Base-by-base conservation (phyloP, 2,329 filamentous ascomycete genomes). In the Aspergillus pseudoterreus region DNA sequence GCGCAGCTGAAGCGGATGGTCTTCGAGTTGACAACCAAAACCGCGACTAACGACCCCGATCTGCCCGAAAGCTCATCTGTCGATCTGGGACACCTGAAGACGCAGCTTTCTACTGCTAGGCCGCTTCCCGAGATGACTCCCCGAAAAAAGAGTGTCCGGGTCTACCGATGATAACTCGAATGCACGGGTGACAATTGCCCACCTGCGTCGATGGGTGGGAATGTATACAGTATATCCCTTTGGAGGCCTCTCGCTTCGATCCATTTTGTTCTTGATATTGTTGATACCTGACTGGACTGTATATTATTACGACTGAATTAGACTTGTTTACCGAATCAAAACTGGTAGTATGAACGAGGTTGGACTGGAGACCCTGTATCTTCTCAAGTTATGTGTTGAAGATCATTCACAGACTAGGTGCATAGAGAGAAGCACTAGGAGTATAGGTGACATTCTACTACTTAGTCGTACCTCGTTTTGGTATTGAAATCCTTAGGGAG, bases 1-100 rank as follows among this genome's bases (percentile, higher is more conserved):
- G 55, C 59, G 4, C 59, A 67, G 36, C 56, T 70, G 44, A 67
- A 64, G 17, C 53, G 59, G 12, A 60, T 68, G 24, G 61, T 69
- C 3, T 63, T 60, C 27, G 56, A 64, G 43, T 54, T 69, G 4
- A 59, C 47, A 12, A 47, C 58, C 44, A 59, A 58, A 47, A 58
- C 45, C 47, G 57, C 44, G 55, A 56, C 27, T 49, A 55, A 43
- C 43, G 21, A 42, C 52, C 12, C 52, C 51, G 45, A 19, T 15
- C 14, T 17, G 36, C 21, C 22, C 12, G 19, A 51, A 8, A 32
- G 54, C n/a, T 10, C 42, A 41, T 47, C 51, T 10, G 41, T 24
- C 4, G 52, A 54, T 17, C 22, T 53, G 21, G 50, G 45, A 36
- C 33, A 49, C 6, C 33, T 52, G 42, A 52, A 53, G 6, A 42